Conservation (phyloP, 1,139 yeast species). For the Hyphopichia fennica region DNA sequence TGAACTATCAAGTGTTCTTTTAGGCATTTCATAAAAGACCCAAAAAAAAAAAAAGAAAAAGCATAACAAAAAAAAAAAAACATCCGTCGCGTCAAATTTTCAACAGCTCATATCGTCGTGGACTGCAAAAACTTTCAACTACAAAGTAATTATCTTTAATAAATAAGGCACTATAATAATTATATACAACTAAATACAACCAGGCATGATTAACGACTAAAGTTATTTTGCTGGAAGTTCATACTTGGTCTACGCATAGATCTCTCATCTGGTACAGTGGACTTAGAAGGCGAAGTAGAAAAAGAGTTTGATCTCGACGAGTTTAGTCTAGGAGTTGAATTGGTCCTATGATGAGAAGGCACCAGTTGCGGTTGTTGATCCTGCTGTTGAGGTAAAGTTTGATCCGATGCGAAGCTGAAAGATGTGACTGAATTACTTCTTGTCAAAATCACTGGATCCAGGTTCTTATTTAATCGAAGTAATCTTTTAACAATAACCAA, state of each 20-base stretch:
- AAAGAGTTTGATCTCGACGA: neutral
- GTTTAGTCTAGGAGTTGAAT: neutral
- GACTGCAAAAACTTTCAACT: neutral
- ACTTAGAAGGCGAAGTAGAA: neutral
- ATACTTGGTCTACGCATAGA: neutral
- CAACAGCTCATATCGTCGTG: neutral
- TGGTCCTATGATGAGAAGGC: too few relatives aligned
- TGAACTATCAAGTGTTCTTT: too few relatives aligned
- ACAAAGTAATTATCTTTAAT: too few relatives aligned
- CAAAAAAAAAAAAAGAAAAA: neutral
- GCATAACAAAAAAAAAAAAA: neutral
- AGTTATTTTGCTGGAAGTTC: neutral
- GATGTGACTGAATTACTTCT: conserved; percentile 17
- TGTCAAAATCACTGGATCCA: conserved; percentile 13
- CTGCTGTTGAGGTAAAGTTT: too few relatives aligned
- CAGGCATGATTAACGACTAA: neutral
- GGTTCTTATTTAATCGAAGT: conserved; percentile 11
- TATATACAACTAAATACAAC: too few relatives aligned
- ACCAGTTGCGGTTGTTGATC: too few relatives aligned
- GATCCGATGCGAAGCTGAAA: too few relatives aligned
- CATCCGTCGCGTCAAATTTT: neutral
- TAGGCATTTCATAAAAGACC: too few relatives aligned
- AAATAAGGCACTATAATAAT: too few relatives aligned
- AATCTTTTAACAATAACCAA: conserved; percentile 14
- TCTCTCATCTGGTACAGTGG: neutral